Evolutionary conservation across 164 flowering plant genomes (phyloP).

Genomic region (Macadamia tetraphylla): DNA sequence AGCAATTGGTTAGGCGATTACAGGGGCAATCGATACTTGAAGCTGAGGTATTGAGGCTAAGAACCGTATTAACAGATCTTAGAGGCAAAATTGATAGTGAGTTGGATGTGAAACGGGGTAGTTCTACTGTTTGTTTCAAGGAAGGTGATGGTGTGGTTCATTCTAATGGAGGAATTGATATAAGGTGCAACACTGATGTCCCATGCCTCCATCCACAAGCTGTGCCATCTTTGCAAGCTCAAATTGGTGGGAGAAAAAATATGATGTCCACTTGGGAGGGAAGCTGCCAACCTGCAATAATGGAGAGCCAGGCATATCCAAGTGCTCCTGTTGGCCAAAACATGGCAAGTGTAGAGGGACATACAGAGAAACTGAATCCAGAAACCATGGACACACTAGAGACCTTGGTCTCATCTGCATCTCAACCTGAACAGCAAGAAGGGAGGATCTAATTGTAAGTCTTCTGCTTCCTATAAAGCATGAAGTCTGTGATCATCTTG

Average conservation of each 20-base stretch:
- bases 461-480: neutral
- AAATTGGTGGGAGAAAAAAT: slow-evolving; percentile 16
- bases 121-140: slow-evolving; percentile 14
- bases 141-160: slow-evolving; percentile 32
- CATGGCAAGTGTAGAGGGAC: slow-evolving; percentile 17
- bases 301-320: slow-evolving; percentile 19
- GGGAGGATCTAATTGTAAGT: slow-evolving; percentile 13
- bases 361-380: slow-evolving; percentile 9
- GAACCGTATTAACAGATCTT: slow-evolving; percentile 37
- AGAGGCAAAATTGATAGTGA: slow-evolving; percentile 54
- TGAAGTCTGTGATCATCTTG: slow-evolving; percentile 3
- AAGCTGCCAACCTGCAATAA: slow-evolving; percentile 25
- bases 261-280: slow-evolving; percentile 17
- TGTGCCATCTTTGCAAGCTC: slow-evolving; percentile 17
- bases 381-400: slow-evolving; percentile 15
- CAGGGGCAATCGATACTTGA: slow-evolving; percentile 56
- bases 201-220: slow-evolving; percentile 28
- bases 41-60: slow-evolving; percentile 50
- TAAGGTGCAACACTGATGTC: slow-evolving; percentile 18
- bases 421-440: slow-evolving; percentile 19
- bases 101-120: slow-evolving; percentile 39
- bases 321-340: slow-evolving; percentile 14
- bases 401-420: slow-evolving; percentile 20
- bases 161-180: slow-evolving; percentile 12
- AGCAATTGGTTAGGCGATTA: slow-evolving; percentile 46